Percentiles rank a stretch among this genome's conserved stretches.
phyloP scores from a whole-genome alignment of 2,329 filamentous ascomycete genomes.

The Alternaria solani region DNA sequence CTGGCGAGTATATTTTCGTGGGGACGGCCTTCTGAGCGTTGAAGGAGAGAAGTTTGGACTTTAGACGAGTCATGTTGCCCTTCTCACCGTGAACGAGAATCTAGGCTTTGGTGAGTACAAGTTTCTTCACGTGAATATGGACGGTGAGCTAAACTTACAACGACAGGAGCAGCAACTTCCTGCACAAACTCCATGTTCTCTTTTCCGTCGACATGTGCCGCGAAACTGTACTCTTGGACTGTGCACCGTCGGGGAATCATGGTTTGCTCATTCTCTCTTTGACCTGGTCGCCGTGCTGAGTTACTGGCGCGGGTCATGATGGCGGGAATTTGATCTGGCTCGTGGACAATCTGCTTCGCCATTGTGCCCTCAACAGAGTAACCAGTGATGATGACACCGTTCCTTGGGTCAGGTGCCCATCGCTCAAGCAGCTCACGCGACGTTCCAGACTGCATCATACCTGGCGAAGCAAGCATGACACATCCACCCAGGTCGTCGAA shows the following conservation, averaged over 20 bases:
- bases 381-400: constrained; percentile 97
- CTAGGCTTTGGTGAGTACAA: constrained; percentile 54
- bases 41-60: constrained; percentile 91
- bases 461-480: constrained; percentile 95
- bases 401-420: constrained; percentile 95
- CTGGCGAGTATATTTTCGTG: constrained; percentile 90
- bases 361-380: constrained; percentile 99
- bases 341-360: constrained; percentile 94
- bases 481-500: constrained; percentile 96
- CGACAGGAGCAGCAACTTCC: constrained; percentile 87
- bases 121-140: not conserved
- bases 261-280: constrained; percentile 78
- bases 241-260: constrained; percentile 94
- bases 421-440: constrained; percentile 90
- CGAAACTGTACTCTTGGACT: constrained; percentile 93
- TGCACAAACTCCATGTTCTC: constrained; percentile 98
- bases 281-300: constrained; percentile 67
- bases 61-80: constrained; percentile 97
- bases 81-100: constrained; percentile 97
- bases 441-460: constrained; percentile 98
- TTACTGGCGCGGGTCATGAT: constrained; percentile 72
- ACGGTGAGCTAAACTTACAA: constrained; percentile 67
- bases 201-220: constrained; percentile 93
- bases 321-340: constrained; percentile 92
- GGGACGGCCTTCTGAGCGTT: constrained; percentile 83